Base-by-base conservation (phyloP, 768 basidiomycete species). In the Coprinopsis cinerea region DNA sequence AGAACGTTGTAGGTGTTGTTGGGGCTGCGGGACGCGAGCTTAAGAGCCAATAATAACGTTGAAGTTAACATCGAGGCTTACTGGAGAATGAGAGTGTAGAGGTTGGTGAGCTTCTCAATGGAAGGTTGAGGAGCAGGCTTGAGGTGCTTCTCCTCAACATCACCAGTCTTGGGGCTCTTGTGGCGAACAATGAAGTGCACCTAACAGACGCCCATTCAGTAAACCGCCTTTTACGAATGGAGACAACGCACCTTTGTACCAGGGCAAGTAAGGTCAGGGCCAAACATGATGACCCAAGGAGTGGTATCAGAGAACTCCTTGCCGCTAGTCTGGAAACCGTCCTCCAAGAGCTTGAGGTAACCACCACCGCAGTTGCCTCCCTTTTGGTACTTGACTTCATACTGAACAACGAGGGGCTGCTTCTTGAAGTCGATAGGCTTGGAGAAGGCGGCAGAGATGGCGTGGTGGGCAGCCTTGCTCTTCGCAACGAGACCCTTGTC, bases 101-200 rank as follows among this genome's bases (percentile, higher is more conserved):
- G 77, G 64, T 93, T 92, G 56, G 93, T 89, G 48, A 81, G 73
- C 74, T 95, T 97, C 67, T 84, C 86, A 60, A 95, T 92, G 55
- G 83, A 73, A 41, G 95, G 95, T 51, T 76, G 77, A 52, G 92
- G 94, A 54, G 93, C 76, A 52, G 76, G 64, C 47, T 74, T 80
- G 53, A 98, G 83, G 70, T 99, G 96, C 70, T 99, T 98, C 81
- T 99, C 96, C 70, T 98, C 96, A 56, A 79, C 81, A 61, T 92
- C 92, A 59, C 91, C 91, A 39, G 88, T 91, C 60, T 87, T 78
- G 28, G 96, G 95, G 75, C 82, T 94, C 74, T 86, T 83, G 78
- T 97, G 88, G 60, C 93, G 90, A 91, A 99, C 95, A 72, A 99
- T 99, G 71, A 99, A 97, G 78, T 99, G 96, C 44, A 97, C 75